These are phyloP conservation scores for Physcomitrium patens DNA, from an alignment of 225 moss, liverwort and hornwort genomes.

Conservation along the genomic window DNA sequence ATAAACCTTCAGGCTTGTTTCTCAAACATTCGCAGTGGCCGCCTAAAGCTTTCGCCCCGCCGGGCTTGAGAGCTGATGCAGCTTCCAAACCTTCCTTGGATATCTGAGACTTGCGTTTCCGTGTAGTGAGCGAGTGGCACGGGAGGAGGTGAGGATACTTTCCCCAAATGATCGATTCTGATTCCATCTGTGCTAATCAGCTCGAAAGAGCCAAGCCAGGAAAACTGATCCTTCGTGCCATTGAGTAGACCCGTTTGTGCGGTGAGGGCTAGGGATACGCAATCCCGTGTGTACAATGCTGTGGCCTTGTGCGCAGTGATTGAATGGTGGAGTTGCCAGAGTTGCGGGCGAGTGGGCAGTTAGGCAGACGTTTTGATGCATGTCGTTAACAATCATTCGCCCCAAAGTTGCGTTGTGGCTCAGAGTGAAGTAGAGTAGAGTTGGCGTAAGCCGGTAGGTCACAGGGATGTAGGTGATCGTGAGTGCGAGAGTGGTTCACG, in stretches of 20 bases:
- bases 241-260: too few relatives aligned
- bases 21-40: conserved; percentile 55
- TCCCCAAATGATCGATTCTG: conserved; percentile 30
- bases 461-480: too few relatives aligned
- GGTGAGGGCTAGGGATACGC: background rate
- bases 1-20: conserved; percentile 25
- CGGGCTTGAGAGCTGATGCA: conserved; percentile 44
- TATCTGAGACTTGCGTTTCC: too few relatives aligned
- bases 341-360: conserved; percentile 27
- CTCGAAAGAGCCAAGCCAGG: conserved; percentile 47
- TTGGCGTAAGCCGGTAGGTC: too few relatives aligned
- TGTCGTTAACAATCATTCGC: conserved; percentile 28
- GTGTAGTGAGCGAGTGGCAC: background rate
- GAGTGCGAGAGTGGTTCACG: too few relatives aligned
- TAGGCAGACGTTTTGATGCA: conserved; percentile 16
- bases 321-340: conserved; percentile 37
- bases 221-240: too few relatives aligned
- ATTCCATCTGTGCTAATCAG: conserved; percentile 25
- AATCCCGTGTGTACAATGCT: conserved; percentile 38
- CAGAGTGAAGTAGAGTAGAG: too few relatives aligned
- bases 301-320: conserved; percentile 7
- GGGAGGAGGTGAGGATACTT: conserved; percentile 21
- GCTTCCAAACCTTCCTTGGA: conserved; percentile 23
- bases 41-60: conserved; percentile 43
- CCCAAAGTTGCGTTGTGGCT: background rate